Evolutionary conservation across 352 stramenopile species (phyloP), one percentile per base, ranked within the genome.

Genomic region (Globisporangium perplexum): DNA sequence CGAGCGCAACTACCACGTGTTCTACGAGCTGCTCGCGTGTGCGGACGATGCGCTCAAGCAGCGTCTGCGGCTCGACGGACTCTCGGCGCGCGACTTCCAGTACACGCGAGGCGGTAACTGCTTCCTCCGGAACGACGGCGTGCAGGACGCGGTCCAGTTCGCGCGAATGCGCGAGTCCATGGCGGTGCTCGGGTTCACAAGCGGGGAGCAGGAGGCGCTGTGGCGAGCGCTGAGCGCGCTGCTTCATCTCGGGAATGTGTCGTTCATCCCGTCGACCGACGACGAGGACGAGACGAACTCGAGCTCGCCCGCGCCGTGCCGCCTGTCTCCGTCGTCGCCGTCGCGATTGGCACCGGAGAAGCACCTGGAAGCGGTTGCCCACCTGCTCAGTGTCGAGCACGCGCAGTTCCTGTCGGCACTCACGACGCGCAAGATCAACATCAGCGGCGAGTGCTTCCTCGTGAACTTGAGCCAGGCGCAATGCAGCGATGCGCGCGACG

Each of bases 1-100:
- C 17, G 84, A 94, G 53, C 78, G 84, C 23, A 91, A 90, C 58
- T 94, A 86, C 50, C 84, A 94, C 60, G 62, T 89, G 26, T 90
- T 94, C 59, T 94, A 92, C 48, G 74, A 91, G 35, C 63, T 94
- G 15, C 57, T 92, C 22, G 69, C 70, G 30, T 74, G 74, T 62
- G 76, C 71, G 54, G 61, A 75, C 65, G 65, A 66, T 15, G 42
- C 59, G 64, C 63, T 73, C 59, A 71, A 87, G 68, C 53, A 50
- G 11, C 26, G 73, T 28, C 58, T 86, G 46, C 59, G 68, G 43
- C 57, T 92, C 3, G 52, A 66, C 8, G 55, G 67, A 7, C 47
- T 83, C 0, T 47, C 65, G 17, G 65, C 65, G 15, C 49, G 69
- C 28, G 72, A 84, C 26, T 88, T 84, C 35, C 68, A 81, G 62